Conservation (phyloP, 805 yeast species). For the Wickerhamiella shivajii region DNA sequence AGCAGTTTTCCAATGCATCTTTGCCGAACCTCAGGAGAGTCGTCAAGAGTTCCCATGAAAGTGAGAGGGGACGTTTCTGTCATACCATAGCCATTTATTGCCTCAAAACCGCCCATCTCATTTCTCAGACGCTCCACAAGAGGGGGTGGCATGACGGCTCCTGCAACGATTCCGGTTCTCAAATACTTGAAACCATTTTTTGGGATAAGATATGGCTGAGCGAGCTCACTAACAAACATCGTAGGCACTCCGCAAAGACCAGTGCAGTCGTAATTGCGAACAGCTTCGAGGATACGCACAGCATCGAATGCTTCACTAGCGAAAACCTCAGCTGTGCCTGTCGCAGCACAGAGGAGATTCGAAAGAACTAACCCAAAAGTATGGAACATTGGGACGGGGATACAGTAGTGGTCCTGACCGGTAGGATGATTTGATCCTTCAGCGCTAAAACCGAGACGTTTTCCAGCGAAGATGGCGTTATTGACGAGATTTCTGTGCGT, state of each 20-base stretch:
- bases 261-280: conserved; percentile 17
- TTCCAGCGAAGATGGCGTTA: conserved; percentile 20
- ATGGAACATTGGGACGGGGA: conserved; percentile 24
- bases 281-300: conserved; percentile 14
- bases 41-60: conserved; percentile 20
- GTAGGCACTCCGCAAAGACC: conserved; percentile 23
- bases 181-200: conserved; percentile 17
- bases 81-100: conserved; percentile 24
- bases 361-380: conserved; percentile 23
- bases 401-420: conserved; percentile 19
- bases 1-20: conserved; percentile 20
- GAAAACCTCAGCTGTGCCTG: conserved; percentile 20
- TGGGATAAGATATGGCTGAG: conserved; percentile 13
- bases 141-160: conserved; percentile 22
- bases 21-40: conserved; percentile 17
- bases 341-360: conserved; percentile 17
- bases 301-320: conserved; percentile 21
- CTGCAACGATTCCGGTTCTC: conserved; percentile 23
- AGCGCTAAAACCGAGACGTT: conserved; percentile 18
- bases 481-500: conserved; percentile 20
- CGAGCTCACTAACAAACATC: conserved; percentile 22
- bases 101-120: conserved; percentile 15
- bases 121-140: conserved; percentile 17
- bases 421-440: conserved; percentile 13
- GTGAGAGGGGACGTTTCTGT: conserved; percentile 23